phyloP scores from a whole-genome alignment of 2,329 filamentous ascomycete genomes.

The Sporothrix dimorphospora region DNA sequence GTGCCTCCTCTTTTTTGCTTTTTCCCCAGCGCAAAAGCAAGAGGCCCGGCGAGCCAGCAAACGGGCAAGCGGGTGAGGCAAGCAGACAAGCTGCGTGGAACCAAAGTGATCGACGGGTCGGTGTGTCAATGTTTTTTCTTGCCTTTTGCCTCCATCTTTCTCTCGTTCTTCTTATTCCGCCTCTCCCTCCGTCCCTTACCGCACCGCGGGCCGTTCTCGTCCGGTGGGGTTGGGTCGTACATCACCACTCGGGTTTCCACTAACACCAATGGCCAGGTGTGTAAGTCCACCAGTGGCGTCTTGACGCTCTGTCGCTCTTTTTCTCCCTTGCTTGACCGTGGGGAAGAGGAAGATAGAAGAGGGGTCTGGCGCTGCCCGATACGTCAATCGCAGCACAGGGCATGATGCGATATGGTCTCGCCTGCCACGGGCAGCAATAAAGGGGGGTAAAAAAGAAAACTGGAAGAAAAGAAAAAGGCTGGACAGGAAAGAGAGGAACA shows the following conservation, averaged over 20 bases:
- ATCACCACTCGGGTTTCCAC: background rate
- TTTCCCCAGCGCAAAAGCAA: constrained; percentile 6
- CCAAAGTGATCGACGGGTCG: background rate
- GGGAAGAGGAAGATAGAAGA: background rate
- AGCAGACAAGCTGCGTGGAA: background rate
- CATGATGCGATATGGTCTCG: background rate
- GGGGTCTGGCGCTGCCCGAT: background rate
- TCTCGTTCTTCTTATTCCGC: no score
- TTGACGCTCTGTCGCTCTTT: background rate
- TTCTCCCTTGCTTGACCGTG: constrained; percentile 7
- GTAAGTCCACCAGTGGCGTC: constrained; percentile 5
- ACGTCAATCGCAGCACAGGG: background rate
- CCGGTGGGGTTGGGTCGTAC: background rate
- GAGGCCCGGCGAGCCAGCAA: background rate
- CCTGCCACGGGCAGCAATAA: background rate
- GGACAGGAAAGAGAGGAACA: background rate
- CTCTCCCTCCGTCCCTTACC: constrained; percentile 14
- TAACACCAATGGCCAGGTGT: background rate
- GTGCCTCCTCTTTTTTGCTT: constrained; percentile 10
- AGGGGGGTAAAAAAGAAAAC: background rate
- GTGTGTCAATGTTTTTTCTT: background rate
- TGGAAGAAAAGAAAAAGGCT: background rate
- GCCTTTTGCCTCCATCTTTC: background rate
- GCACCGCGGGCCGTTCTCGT: constrained; percentile 14
- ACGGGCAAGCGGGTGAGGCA: background rate